Percentiles rank a stretch among this genome's conserved stretches.
phyloP scores from a whole-genome alignment of 116 monocot species.

The Dioscorea cayenensis region DNA sequence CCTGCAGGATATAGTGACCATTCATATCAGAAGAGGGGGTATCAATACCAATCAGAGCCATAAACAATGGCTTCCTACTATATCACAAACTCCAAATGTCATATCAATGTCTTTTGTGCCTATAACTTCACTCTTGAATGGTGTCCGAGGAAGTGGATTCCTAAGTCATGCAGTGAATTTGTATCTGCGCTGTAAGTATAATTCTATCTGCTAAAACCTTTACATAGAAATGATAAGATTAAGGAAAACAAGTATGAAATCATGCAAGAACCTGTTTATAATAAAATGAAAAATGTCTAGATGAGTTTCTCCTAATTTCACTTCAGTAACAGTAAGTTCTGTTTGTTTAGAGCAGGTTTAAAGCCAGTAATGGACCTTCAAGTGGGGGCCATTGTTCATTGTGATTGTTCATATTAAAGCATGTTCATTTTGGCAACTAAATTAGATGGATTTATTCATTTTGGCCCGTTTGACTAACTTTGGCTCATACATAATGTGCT shows the following conservation, averaged over 20 bases:
- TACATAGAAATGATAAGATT: not conserved
- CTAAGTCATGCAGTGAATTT: conserved; percentile 73
- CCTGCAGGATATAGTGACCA: conserved; percentile 47
- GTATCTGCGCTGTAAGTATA: conserved; percentile 76
- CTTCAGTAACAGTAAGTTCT: too few species aligned
- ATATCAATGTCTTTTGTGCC: conserved; percentile 82
- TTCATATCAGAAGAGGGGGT: conserved; percentile 63
- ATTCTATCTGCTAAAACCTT: not conserved
- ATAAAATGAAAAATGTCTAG: too few species aligned
- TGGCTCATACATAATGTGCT: too few species aligned
- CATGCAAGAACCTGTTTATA: too few species aligned
- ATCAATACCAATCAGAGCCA: conserved; percentile 41
- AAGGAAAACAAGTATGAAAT: not conserved
- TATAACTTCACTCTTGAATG: conserved; percentile 57
- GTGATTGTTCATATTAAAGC: too few species aligned
- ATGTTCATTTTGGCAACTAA: too few species aligned
- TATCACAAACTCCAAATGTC: conserved; percentile 52
- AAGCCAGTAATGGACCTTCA: too few species aligned
- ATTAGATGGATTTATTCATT: too few species aligned
- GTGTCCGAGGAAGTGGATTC: conserved; percentile 59
- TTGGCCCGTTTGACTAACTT: too few species aligned
- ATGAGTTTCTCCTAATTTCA: too few species aligned
- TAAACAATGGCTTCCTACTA: conserved; percentile 56
- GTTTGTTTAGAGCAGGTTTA: too few species aligned
- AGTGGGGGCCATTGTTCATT: too few species aligned